Evolutionary conservation across 495 filamentous ascomycete species (phyloP).

Genomic region (Aspergillus conjunctus): DNA sequence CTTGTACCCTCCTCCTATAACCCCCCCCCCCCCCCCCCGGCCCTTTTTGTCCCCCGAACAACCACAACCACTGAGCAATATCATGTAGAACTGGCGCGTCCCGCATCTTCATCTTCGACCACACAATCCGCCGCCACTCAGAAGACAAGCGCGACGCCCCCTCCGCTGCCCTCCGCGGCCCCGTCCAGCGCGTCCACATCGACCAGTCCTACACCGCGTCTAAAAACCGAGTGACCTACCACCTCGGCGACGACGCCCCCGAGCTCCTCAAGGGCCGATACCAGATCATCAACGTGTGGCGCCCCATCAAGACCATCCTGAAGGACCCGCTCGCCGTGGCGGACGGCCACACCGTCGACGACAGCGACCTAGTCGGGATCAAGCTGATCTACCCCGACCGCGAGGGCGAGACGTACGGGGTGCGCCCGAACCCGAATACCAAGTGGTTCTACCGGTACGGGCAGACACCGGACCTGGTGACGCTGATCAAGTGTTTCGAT

Average conservation of each 20-base stretch:
- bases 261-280: slow-evolving; percentile 63
- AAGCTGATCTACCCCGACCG: slow-evolving; percentile 54
- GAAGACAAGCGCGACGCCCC: slow-evolving; percentile 25
- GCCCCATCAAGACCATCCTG: slow-evolving; percentile 65
- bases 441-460: slow-evolving; percentile 56
- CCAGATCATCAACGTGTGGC: slow-evolving; percentile 82
- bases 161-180: slow-evolving; percentile 50
- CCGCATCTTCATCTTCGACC: slow-evolving; percentile 71
- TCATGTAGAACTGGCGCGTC: slow-evolving; percentile 52
- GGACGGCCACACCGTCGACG: slow-evolving; percentile 50
- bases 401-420: slow-evolving; percentile 48
- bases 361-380: slow-evolving; percentile 48
- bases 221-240: slow-evolving; percentile 56
- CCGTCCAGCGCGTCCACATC: slow-evolving; percentile 69
- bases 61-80: not conserved
- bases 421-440: slow-evolving; percentile 42
- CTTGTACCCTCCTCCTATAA: not conserved
- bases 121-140: slow-evolving; percentile 65
- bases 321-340: slow-evolving; percentile 66
- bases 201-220: slow-evolving; percentile 69
- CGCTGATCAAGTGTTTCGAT: slow-evolving; percentile 74
- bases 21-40: not conserved
- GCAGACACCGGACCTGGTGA: slow-evolving; percentile 61
- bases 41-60: not conserved
- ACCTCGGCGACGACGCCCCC: slow-evolving; percentile 64